These are phyloP conservation scores for Leccinum incarnatum DNA, from an alignment of 768 basidiomycete species.

Conservation along the genomic window DNA sequence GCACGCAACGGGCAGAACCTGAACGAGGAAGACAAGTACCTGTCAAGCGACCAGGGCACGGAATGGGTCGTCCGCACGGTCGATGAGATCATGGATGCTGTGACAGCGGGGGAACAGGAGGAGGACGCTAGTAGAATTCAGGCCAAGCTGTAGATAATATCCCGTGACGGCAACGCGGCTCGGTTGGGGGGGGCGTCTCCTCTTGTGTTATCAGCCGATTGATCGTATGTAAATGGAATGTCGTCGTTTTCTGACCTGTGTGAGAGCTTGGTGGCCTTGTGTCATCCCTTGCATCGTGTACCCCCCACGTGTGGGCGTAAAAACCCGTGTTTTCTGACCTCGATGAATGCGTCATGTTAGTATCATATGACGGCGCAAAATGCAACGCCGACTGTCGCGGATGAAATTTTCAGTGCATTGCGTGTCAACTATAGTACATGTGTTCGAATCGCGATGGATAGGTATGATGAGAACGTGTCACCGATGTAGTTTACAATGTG, in stretches of 20 bases:
- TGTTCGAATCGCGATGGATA: constrained; percentile 28
- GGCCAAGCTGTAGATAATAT: constrained; percentile 55
- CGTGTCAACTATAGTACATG: constrained; percentile 32
- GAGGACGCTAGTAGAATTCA: constrained; percentile 39
- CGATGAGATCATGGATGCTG: constrained; percentile 76
- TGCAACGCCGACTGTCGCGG: constrained; percentile 20
- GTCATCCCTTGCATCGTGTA: constrained; percentile 33
- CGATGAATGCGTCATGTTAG: constrained; percentile 12
- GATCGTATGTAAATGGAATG: constrained; percentile 24
- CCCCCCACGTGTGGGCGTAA: constrained; percentile 31
- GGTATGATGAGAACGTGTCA: constrained; percentile 30
- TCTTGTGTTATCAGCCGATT: constrained; percentile 28
- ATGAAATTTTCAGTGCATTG: constrained; percentile 25
- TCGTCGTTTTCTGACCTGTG: constrained; percentile 16
- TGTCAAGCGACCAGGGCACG: constrained; percentile 81
- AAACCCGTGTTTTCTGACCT: constrained; percentile 30
- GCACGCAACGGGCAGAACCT: constrained; percentile 60
- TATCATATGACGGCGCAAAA: constrained; percentile 21
- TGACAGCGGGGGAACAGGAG: constrained; percentile 44
- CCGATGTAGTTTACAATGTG: constrained; percentile 33
- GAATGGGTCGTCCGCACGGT: constrained; percentile 86
- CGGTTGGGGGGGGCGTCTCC: not conserved
- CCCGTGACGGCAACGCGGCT: constrained; percentile 8
- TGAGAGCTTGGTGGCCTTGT: constrained; percentile 20
- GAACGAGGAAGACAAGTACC: constrained; percentile 73